Percentiles rank a stretch among this genome's conserved stretches.
These are phyloP conservation scores for Pseudofabraea citricarpa DNA, from an alignment of 2,329 filamentous ascomycete genomes.

Conservation along the genomic window DNA sequence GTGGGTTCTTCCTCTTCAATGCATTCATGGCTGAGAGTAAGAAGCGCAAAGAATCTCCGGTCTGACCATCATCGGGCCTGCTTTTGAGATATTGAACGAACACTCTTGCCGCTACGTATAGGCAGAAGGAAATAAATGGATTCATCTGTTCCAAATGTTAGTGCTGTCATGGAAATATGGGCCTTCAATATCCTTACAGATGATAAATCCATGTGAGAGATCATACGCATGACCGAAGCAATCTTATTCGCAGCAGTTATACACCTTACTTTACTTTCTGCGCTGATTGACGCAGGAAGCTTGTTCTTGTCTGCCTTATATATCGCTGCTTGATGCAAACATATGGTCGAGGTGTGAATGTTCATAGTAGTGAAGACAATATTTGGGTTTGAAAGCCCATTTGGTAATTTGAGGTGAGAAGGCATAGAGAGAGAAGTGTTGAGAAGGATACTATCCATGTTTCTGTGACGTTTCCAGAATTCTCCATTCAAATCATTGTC, in stretches of 20 bases:
- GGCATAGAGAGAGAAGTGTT: slow-evolving; percentile 85
- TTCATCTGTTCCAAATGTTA: slow-evolving; percentile 65
- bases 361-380: slow-evolving; percentile 95
- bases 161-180: slow-evolving; percentile 7
- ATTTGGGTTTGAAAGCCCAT: slow-evolving; percentile 72
- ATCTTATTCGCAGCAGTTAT: slow-evolving; percentile 93
- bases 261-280: slow-evolving; percentile 89
- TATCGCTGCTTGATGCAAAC: slow-evolving; percentile 95
- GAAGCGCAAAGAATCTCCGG: slow-evolving; percentile 79
- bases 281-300: slow-evolving; percentile 69
- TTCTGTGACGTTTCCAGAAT: slow-evolving; percentile 91
- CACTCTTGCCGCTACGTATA: slow-evolving; percentile 92
- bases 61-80: slow-evolving; percentile 77
- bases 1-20: slow-evolving; percentile 78
- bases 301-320: slow-evolving; percentile 93
- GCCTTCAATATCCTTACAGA: slow-evolving; percentile 49
- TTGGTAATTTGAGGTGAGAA: slow-evolving; percentile 70
- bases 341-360: slow-evolving; percentile 93
- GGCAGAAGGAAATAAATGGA: slow-evolving; percentile 89
- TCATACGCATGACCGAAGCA: slow-evolving; percentile 90
- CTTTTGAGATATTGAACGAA: slow-evolving; percentile 97
- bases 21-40: slow-evolving; percentile 86
- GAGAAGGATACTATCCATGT: slow-evolving; percentile 84
- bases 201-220: slow-evolving; percentile 83
- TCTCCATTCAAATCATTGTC: slow-evolving; percentile 87